phyloP scores from a whole-genome alignment of 2,329 filamentous ascomycete genomes.

The Pseudogymnoascus sp. region DNA sequence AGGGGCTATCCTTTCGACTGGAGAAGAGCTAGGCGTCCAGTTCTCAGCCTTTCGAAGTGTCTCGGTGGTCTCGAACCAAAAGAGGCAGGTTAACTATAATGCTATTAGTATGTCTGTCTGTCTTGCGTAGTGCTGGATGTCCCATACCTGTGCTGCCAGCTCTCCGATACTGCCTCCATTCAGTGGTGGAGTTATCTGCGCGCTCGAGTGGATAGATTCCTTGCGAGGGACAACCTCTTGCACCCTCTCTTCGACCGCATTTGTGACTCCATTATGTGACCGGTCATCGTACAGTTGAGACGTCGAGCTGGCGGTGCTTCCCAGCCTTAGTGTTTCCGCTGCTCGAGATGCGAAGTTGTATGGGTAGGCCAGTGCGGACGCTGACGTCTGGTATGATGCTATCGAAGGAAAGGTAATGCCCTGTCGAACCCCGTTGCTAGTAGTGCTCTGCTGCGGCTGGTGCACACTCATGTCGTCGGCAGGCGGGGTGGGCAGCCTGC shows the following conservation, averaged over 20 bases:
- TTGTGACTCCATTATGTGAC: neutral
- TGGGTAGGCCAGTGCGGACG: conserved; percentile 10
- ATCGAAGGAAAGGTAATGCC: conserved; percentile 28
- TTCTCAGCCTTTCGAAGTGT: conserved; percentile 65
- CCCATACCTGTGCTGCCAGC: conserved; percentile 69
- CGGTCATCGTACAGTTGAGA: conserved; percentile 8
- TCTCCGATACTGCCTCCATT: conserved; percentile 71
- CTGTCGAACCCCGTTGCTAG: conserved; percentile 36
- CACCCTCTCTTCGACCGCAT: conserved; percentile 12
- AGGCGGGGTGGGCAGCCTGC: conserved; percentile 43
- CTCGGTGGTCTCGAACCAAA: conserved; percentile 92
- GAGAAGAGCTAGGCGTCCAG: conserved; percentile 30
- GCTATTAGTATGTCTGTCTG: conserved; percentile 14
- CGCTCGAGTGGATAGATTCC: conserved; percentile 25
- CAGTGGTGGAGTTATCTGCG: conserved; percentile 69
- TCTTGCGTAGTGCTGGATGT: conserved; percentile 15
- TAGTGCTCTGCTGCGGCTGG: conserved; percentile 36
- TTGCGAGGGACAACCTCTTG: conserved; percentile 17
- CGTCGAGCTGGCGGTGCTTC: conserved; percentile 14
- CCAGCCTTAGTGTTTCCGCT: conserved; percentile 15
- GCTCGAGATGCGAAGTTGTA: conserved; percentile 14
- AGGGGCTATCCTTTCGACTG: conserved; percentile 49
- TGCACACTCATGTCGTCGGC: conserved; percentile 45
- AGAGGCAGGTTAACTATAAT: conserved; percentile 79
- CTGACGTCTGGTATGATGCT: conserved; percentile 12